Evolutionary conservation across 108 stramenopile species (phyloP).

Genomic region (Epithemia pelagica): DNA sequence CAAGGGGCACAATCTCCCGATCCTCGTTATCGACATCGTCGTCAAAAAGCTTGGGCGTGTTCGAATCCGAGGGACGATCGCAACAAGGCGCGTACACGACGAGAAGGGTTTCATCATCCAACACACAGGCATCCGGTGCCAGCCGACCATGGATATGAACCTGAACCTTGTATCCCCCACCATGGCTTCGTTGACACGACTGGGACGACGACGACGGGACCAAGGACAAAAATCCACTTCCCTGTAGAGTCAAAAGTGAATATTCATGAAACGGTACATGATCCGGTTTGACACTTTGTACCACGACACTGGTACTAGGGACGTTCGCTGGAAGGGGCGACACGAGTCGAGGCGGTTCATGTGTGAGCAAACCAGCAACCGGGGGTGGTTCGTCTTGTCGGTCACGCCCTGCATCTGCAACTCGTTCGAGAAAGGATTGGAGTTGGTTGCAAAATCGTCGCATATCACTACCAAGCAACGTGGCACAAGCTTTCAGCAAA

Average conservation of each 20-base stretch:
- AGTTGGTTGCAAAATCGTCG: slow-evolving; percentile 55
- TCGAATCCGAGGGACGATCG: not conserved
- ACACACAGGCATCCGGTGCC: slow-evolving; percentile 25
- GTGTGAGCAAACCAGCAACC: not conserved
- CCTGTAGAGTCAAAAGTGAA: slow-evolving; percentile 41
- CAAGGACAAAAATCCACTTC: slow-evolving; percentile 32
- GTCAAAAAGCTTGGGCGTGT: not conserved
- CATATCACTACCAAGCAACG: slow-evolving; percentile 48
- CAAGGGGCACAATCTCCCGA: not conserved
- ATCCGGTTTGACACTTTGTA: slow-evolving; percentile 12
- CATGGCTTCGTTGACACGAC: not conserved
- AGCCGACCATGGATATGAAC: slow-evolving; percentile 34
- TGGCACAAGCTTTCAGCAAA: slow-evolving; percentile 31
- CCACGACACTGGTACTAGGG: not conserved
- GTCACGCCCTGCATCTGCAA: not conserved
- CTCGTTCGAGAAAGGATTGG: slow-evolving; percentile 19
- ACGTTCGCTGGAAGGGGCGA: too few species aligned
- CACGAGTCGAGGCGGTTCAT: not conserved
- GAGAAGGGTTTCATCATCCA: slow-evolving; percentile 51
- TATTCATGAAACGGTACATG: slow-evolving; percentile 28
- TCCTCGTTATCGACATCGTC: not conserved
- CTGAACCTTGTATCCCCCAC: not conserved
- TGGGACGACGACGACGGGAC: not conserved
- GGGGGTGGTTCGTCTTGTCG: not conserved
- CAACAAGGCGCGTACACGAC: slow-evolving; percentile 46